phyloP scores from a whole-genome alignment of 768 basidiomycete genomes.

The Trametopsis cervina region DNA sequence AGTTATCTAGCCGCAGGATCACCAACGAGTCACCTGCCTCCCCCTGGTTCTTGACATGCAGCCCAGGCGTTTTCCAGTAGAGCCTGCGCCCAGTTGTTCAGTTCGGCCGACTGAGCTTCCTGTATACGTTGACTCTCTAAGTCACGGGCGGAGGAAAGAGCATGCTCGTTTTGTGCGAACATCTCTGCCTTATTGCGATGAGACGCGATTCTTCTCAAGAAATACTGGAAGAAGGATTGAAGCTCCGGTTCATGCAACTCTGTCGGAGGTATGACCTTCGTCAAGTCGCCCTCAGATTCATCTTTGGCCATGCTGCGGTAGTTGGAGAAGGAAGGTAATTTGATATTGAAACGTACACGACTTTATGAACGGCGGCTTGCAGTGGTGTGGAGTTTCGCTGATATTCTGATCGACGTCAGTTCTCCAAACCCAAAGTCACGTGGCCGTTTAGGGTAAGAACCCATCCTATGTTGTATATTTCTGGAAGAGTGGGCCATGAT shows the following conservation, averaged over 20 bases:
- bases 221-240: conserved; percentile 33
- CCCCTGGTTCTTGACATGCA: conserved; percentile 36
- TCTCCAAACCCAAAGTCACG: too few species aligned
- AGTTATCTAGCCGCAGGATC: too few species aligned
- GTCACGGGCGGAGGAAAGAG: conserved; percentile 18
- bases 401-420: too few species aligned
- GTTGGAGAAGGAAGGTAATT: neutral
- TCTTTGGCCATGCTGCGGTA: neutral
- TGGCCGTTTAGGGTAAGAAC: too few species aligned
- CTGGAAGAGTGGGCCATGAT: too few species aligned
- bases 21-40: conserved; percentile 28
- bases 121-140: conserved; percentile 10
- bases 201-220: conserved; percentile 37
- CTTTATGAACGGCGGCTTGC: too few species aligned
- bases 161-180: conserved; percentile 32
- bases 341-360: neutral
- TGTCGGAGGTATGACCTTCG: conserved; percentile 29
- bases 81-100: conserved; percentile 40
- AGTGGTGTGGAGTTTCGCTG: too few species aligned
- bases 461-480: too few species aligned
- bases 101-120: conserved; percentile 28
- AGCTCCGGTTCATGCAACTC: conserved; percentile 31
- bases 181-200: conserved; percentile 38
- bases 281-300: conserved; percentile 9
- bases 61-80: conserved; percentile 38